These are phyloP conservation scores for Globisporangium viniferum DNA, from an alignment of 352 stramenopile species.

Conservation along the genomic window DNA sequence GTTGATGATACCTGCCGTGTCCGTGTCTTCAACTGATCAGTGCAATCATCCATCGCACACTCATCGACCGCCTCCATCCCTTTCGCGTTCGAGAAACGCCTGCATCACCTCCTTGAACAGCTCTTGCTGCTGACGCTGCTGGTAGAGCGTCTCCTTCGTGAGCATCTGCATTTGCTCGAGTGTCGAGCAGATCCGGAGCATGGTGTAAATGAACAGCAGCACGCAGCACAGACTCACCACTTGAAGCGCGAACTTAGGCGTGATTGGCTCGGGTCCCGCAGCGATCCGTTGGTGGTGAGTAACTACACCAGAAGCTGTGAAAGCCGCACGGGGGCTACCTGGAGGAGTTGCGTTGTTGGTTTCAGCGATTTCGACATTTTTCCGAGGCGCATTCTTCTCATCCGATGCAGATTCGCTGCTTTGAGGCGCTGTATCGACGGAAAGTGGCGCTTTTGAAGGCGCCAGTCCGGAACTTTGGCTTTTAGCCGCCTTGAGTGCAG, in stretches of 20 bases:
- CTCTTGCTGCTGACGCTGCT: slow-evolving; percentile 64
- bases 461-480: neutral
- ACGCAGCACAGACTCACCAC: slow-evolving; percentile 44
- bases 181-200: slow-evolving; percentile 50
- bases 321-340: neutral
- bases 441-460: slow-evolving; percentile 3
- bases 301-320: neutral
- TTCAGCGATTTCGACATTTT: neutral
- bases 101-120: slow-evolving; percentile 59
- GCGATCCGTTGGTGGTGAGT: neutral
- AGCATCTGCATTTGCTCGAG: slow-evolving; percentile 63
- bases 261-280: neutral
- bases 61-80: neutral
- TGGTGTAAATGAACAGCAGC: slow-evolving; percentile 69
- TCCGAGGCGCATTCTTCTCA: neutral
- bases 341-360: neutral
- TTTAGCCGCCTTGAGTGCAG: slow-evolving; percentile 32
- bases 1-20: neutral
- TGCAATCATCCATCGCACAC: neutral
- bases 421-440: neutral
- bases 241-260: slow-evolving; percentile 30
- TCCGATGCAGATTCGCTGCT: neutral
- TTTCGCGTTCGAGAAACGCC: slow-evolving; percentile 24
- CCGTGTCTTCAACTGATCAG: neutral
- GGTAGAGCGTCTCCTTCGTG: slow-evolving; percentile 47